These are phyloP conservation scores for Monosiga brevicollis DNA, from an alignment of 78 protist species.

Conservation along the genomic window DNA sequence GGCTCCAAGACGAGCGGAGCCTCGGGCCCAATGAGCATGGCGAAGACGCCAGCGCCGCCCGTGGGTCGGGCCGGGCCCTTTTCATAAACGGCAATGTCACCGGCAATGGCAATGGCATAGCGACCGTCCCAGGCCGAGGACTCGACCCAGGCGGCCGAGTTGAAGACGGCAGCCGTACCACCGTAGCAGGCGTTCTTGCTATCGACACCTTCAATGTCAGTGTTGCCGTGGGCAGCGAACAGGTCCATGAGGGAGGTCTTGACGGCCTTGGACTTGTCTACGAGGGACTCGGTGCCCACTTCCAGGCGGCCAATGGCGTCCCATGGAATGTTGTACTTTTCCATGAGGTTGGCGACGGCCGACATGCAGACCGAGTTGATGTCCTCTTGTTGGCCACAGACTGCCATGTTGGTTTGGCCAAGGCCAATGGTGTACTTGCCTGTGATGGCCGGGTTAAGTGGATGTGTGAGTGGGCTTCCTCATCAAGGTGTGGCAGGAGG, in stretches of 20 bases:
- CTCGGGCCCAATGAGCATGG: conserved; percentile 90
- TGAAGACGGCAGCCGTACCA: conserved; percentile 87
- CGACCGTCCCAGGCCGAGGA: conserved; percentile 86
- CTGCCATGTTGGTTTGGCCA: conserved; percentile 81
- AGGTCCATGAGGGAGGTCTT: conserved; percentile 75
- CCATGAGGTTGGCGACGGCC: conserved; percentile 57
- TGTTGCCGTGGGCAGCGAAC: conserved; percentile 58
- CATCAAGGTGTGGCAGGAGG: background rate
- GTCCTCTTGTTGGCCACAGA: conserved; percentile 82
- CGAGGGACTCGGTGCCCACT: conserved; percentile 88
- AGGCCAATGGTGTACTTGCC: conserved; percentile 94
- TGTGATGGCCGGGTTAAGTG: conserved; percentile 40
- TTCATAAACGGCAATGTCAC: conserved; percentile 86
- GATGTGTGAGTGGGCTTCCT: background rate
- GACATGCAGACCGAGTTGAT: conserved; percentile 78
- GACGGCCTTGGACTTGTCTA: conserved; percentile 82
- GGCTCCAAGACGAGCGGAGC: conserved; percentile 84
- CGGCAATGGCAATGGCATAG: conserved; percentile 75
- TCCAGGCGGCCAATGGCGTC: conserved; percentile 79
- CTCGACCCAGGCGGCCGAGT: conserved; percentile 85
- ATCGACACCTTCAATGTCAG: conserved; percentile 62
- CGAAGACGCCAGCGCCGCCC: conserved; percentile 72
- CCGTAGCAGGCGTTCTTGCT: conserved; percentile 93
- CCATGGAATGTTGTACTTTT: conserved; percentile 40
- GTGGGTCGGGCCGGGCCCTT: conserved; percentile 55